Percentiles rank a stretch among this genome's conserved stretches.
Evolutionary conservation across 2,329 filamentous ascomycete genomes (phyloP).

Genomic region (Sclerotinia glacialis): DNA sequence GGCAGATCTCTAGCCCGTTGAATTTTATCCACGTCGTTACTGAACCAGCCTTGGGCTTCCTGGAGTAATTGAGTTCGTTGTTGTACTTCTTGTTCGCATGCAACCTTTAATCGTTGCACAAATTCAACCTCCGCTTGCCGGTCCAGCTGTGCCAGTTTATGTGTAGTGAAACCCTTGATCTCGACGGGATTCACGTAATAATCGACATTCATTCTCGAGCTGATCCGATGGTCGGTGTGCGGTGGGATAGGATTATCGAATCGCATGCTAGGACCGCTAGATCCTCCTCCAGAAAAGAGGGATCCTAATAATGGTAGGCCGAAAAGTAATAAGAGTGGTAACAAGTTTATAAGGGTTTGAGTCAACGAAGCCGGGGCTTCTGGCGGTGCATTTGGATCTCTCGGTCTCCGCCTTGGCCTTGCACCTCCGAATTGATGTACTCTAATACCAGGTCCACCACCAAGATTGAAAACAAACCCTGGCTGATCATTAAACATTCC

Average conservation of each 20-base stretch:
- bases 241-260: constrained; percentile 71
- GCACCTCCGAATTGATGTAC: constrained; percentile 93
- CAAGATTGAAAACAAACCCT: constrained; percentile 93
- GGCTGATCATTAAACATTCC: constrained; percentile 71
- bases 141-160: constrained; percentile 74
- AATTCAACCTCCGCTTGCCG: constrained; percentile 71
- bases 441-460: constrained; percentile 84
- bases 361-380: constrained; percentile 50
- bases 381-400: constrained; percentile 53
- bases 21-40: constrained; percentile 61
- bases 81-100: constrained; percentile 73
- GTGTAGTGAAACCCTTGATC: constrained; percentile 64
- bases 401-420: constrained; percentile 72
- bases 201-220: constrained; percentile 66
- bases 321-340: constrained; percentile 88
- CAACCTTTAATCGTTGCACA: constrained; percentile 61
- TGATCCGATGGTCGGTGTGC: constrained; percentile 70
- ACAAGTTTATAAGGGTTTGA: constrained; percentile 64
- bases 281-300: constrained; percentile 60
- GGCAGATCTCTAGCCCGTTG: constrained; percentile 49
- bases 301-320: constrained; percentile 80
- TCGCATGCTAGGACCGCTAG: constrained; percentile 65
- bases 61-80: constrained; percentile 55
- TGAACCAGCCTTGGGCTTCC: constrained; percentile 70
- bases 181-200: constrained; percentile 86